Evolutionary conservation across 139 green algal species (phyloP).

Genomic region (Tetraselmis chui): DNA sequence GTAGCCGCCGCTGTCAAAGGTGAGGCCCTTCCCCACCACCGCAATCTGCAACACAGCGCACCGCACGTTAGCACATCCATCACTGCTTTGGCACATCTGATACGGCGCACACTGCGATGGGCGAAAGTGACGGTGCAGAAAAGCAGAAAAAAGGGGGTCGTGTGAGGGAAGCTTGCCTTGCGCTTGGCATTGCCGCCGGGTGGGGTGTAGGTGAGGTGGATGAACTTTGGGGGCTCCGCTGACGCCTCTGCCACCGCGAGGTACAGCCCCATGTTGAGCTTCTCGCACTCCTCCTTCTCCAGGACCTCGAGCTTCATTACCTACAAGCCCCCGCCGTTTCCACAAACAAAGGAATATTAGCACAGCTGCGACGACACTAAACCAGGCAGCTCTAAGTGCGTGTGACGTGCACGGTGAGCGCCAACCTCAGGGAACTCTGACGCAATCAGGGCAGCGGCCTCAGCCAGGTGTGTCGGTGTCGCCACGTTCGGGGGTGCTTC

Average conservation of each 20-base stretch:
- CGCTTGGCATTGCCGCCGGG: background rate
- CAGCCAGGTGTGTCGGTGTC: conserved; percentile 79
- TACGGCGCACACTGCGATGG: too few relatives aligned
- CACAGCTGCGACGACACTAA: too few relatives aligned
- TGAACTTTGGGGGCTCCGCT: conserved; percentile 84
- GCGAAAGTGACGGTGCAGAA: too few relatives aligned
- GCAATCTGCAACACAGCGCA: conserved; percentile 36
- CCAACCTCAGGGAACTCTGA: conserved; percentile 32
- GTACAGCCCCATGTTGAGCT: conserved; percentile 88
- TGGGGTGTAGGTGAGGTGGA: conserved; percentile 92
- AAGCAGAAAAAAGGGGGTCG: too few relatives aligned
- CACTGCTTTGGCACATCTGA: too few relatives aligned
- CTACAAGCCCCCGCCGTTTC: too few relatives aligned
- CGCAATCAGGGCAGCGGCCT: conserved; percentile 55
- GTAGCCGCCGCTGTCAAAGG: conserved; percentile 90
- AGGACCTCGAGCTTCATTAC: conserved; percentile 59
- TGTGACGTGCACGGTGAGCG: too few relatives aligned
- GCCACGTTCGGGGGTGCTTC: conserved; percentile 92
- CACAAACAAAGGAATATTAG: too few relatives aligned
- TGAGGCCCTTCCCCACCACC: conserved; percentile 89
- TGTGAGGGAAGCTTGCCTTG: conserved; percentile 3
- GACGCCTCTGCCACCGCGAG: conserved; percentile 85
- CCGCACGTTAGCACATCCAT: too few relatives aligned
- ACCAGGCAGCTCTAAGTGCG: too few relatives aligned
- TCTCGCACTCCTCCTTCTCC: conserved; percentile 82